Evolutionary conservation across 2,329 filamentous ascomycete genomes (phyloP), one percentile per base, ranked within the genome.

Genomic region (Paecilomyces niveus): DNA sequence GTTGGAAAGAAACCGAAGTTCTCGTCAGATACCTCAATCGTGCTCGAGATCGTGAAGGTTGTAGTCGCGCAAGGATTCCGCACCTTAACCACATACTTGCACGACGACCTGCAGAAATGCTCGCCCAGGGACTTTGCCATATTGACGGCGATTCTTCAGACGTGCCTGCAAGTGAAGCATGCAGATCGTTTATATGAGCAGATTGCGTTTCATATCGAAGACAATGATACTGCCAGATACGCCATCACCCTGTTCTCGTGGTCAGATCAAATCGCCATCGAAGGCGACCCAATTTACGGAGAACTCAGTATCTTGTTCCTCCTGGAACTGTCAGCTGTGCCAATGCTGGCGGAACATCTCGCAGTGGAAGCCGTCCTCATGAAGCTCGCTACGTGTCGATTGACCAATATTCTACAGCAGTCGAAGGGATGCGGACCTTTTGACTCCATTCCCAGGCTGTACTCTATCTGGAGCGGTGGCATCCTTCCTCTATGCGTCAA

Each of bases 241-340:
- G 92, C 92, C 0, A 87, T 88, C 5, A 91, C 89, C 33, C 82
- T 99, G 4, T 97, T 93, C 74, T 96, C 92, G 0, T 99, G 94
- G 94, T 85, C 93, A 3, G 92, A 97, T 72, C 86, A 88, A 64
- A 81, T 97, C 24, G 84, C 88, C 0, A 82, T 88, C 35, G 83
- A 88, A 58, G 85, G 87, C 29, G 93, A 97, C 69, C 93, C 94
- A 0, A 80, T 97, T 31, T 97, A 97, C 72, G 94, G 92, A 63
- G 92, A 97, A 70, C 83, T 97, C n/a, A 90, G 89, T 67, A 83
- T 96, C 49, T 82, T 92, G 26, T 95, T 97, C 74, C 81, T 99
- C 13, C 85, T 96, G 22, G 90, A 96, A 64, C 82, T 99, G 11
- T 96, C 92, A 1, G 87, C 85, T 13, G 82, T 97, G 13, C 89